Conservation (phyloP, 2,329 filamentous ascomycete species). For the Ophiostoma perfectum region DNA sequence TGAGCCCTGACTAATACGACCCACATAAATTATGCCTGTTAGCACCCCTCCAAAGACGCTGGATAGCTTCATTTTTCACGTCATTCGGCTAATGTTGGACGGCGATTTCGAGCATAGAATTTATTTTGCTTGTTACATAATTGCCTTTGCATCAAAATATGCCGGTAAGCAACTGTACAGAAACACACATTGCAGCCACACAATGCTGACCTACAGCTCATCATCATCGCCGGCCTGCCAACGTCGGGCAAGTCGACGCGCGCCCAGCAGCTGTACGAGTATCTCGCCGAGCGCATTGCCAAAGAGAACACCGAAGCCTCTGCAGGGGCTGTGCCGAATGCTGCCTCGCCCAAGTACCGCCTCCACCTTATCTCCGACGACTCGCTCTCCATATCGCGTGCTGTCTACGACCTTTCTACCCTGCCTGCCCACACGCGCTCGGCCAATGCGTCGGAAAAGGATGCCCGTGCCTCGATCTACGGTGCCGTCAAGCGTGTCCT, state of each 20-base stretch:
- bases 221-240: constrained; percentile 61
- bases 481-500: constrained; percentile 73
- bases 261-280: constrained; percentile 59
- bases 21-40: constrained; percentile 6
- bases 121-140: too few species aligned
- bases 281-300: constrained; percentile 55
- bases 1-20: constrained; percentile 8
- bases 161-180: constrained; percentile 16
- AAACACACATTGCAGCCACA: background rate
- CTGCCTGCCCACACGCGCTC: constrained; percentile 58
- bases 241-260: constrained; percentile 65
- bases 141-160: background rate
- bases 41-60: background rate
- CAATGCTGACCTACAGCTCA: constrained; percentile 44
- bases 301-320: constrained; percentile 26
- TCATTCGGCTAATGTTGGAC: background rate
- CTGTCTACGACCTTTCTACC: constrained; percentile 61
- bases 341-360: constrained; percentile 45
- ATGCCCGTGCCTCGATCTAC: constrained; percentile 70
- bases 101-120: background rate
- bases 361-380: constrained; percentile 72
- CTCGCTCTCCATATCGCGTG: constrained; percentile 60
- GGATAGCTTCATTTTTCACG: constrained; percentile 18
- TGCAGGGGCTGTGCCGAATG: too few species aligned
- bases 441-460: constrained; percentile 71